These are phyloP conservation scores for Rossbeevera mucosa DNA, from an alignment of 768 basidiomycete genomes.

Conservation along the genomic window DNA sequence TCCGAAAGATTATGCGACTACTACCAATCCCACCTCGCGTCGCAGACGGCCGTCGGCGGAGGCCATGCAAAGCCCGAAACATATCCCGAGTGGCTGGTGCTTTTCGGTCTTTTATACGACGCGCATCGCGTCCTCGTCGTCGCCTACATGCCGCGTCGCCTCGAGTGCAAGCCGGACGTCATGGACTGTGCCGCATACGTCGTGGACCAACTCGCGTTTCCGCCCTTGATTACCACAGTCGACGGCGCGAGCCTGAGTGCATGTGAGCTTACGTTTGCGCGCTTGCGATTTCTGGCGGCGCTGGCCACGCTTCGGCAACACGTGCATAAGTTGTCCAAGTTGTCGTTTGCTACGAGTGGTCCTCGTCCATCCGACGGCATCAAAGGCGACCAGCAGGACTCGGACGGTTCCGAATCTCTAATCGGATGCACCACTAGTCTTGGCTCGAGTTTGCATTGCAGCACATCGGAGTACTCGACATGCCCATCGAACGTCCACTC, in stretches of 20 bases:
- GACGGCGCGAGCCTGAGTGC: neutral
- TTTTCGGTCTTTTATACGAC: constrained; percentile 25
- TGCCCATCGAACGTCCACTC: constrained; percentile 14
- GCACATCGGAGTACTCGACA: constrained; percentile 25
- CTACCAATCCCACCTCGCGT: constrained; percentile 9
- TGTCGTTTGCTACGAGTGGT: constrained; percentile 5
- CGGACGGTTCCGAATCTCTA: neutral
- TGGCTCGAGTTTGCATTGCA: constrained; percentile 6
- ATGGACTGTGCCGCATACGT: constrained; percentile 13
- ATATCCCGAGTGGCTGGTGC: constrained; percentile 25
- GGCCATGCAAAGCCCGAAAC: neutral
- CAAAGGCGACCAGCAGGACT: constrained; percentile 2
- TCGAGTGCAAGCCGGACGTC: neutral
- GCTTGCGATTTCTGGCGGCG: constrained; percentile 18
- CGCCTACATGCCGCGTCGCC: constrained; percentile 18
- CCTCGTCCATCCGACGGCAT: neutral
- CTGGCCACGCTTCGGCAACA: constrained; percentile 20
- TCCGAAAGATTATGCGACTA: constrained; percentile 10
- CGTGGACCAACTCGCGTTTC: constrained; percentile 21
- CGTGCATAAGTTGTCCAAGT: constrained; percentile 12
- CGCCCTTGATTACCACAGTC: neutral
- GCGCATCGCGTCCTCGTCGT: constrained; percentile 13
- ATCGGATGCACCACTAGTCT: neutral
- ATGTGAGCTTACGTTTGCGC: constrained; percentile 12
- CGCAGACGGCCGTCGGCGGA: too few species aligned